A percentile compares a stretch with the other conserved stretches of the same genome.
phyloP scores from a whole-genome alignment of 257 asterid genomes.

The Asclepias syriaca region DNA sequence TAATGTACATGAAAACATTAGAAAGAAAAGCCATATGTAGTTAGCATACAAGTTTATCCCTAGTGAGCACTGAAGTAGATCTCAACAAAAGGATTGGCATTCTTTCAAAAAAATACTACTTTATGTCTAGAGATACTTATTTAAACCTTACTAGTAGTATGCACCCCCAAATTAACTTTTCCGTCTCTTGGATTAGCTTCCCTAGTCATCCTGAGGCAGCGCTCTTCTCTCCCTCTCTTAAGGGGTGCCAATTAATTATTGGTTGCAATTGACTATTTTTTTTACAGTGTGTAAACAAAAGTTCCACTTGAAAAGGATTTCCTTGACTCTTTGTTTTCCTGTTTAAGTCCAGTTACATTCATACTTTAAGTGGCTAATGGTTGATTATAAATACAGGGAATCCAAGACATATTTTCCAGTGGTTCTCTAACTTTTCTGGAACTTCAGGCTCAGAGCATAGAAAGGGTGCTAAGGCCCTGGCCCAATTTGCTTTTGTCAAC shows the following conservation, averaged over 20 bases:
- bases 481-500: conserved; percentile 85
- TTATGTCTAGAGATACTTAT: not conserved
- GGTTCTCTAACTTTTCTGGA: conserved; percentile 83
- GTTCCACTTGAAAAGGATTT: not conserved
- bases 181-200: not conserved
- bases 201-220: not conserved
- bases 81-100: not conserved
- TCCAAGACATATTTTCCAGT: conserved; percentile 57
- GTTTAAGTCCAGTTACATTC: not conserved
- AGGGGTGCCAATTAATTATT: not conserved
- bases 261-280: not conserved
- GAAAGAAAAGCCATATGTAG: not conserved
- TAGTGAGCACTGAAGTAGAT: not conserved
- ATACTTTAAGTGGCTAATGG: conserved; percentile 5
- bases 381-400: conserved; percentile 53
- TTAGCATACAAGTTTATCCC: not conserved
- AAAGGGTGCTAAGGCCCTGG: conserved; percentile 88
- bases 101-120: not conserved
- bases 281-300: not conserved
- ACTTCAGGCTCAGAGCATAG: conserved; percentile 54
- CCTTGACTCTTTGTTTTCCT: not conserved
- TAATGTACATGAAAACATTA: not conserved
- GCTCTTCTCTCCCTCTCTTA: not conserved
- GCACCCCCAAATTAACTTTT: not conserved
- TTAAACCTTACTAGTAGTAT: not conserved